Percentiles rank a stretch among this genome's conserved stretches.
Evolutionary conservation across 2,329 filamentous ascomycete genomes (phyloP).

Genomic region (Pleurostoma richardsiae): DNA sequence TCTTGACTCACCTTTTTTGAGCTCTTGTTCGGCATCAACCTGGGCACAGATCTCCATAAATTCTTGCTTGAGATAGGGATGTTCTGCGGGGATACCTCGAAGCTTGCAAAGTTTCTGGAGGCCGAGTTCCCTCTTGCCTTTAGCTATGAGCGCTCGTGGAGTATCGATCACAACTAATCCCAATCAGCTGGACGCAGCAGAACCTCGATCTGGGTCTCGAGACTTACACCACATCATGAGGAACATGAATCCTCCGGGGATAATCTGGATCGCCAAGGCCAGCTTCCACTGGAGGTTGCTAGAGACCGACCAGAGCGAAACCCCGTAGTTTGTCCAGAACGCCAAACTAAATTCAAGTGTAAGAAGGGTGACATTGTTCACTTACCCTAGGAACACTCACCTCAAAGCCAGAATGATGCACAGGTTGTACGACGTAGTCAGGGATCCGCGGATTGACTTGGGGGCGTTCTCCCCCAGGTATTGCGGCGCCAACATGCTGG

Average conservation of each 20-base stretch:
- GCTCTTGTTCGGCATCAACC: constrained; percentile 20
- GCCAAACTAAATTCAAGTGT: constrained; percentile 4
- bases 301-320: constrained; percentile 10
- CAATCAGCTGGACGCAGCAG: not conserved
- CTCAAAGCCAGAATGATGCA: constrained; percentile 27
- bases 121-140: constrained; percentile 25
- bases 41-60: constrained; percentile 29
- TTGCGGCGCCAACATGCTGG: constrained; percentile 31
- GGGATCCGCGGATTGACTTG: constrained; percentile 30
- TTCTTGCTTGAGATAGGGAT: constrained; percentile 30
- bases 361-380: constrained; percentile 5
- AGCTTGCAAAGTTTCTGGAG: constrained; percentile 29
- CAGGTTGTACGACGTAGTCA: constrained; percentile 33
- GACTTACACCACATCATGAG: constrained; percentile 23
- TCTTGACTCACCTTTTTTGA: not conserved
- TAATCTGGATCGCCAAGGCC: constrained; percentile 29
- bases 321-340: constrained; percentile 17
- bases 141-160: constrained; percentile 26
- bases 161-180: constrained; percentile 23
- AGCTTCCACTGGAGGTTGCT: constrained; percentile 26
- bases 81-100: constrained; percentile 28
- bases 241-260: constrained; percentile 28
- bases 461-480: constrained; percentile 34
- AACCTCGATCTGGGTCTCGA: not conserved
- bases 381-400: not conserved